A percentile compares a stretch with the other conserved stretches of the same genome.
Evolutionary conservation across 2,329 filamentous ascomycete genomes (phyloP).

Genomic region (Huntiella abstrusa): DNA sequence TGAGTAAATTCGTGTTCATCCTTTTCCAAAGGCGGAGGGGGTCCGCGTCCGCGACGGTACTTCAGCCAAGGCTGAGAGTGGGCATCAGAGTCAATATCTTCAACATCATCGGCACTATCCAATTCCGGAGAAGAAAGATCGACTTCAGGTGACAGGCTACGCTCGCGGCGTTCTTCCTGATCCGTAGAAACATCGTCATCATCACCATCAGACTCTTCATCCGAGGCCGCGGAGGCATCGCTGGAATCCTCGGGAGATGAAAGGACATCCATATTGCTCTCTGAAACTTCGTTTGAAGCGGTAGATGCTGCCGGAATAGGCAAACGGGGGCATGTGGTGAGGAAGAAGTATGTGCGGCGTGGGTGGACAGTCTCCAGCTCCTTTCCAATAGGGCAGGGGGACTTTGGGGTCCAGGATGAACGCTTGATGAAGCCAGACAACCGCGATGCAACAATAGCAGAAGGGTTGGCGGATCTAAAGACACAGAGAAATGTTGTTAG

Average conservation of each 20-base stretch:
- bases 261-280: slow-evolving; percentile 27
- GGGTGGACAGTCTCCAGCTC: slow-evolving; percentile 85
- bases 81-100: slow-evolving; percentile 34
- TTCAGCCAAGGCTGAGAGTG: slow-evolving; percentile 25
- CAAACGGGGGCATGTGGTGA: slow-evolving; percentile 73
- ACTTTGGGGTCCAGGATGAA: slow-evolving; percentile 54
- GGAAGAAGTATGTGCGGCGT: slow-evolving; percentile 87
- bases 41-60: slow-evolving; percentile 36
- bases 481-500: slow-evolving; percentile 9
- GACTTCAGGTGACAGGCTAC: slow-evolving; percentile 84
- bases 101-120: slow-evolving; percentile 37
- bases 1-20: slow-evolving; percentile 96
- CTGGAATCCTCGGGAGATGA: slow-evolving; percentile 73
- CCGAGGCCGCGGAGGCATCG: slow-evolving; percentile 30
- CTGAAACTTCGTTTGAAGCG: neutral
- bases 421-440: slow-evolving; percentile 81
- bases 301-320: slow-evolving; percentile 40
- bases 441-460: slow-evolving; percentile 85
- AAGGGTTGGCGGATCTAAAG: slow-evolving; percentile 77
- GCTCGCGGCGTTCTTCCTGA: slow-evolving; percentile 31
- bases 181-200: slow-evolving; percentile 44
- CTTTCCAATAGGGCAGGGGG: slow-evolving; percentile 78
- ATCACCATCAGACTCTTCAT: slow-evolving; percentile 19
- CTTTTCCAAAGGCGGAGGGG: slow-evolving; percentile 75
- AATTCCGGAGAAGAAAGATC: slow-evolving; percentile 78